Base-by-base conservation (phyloP, 2,329 filamentous ascomycete species). In the Aspergillus alliaceus region DNA sequence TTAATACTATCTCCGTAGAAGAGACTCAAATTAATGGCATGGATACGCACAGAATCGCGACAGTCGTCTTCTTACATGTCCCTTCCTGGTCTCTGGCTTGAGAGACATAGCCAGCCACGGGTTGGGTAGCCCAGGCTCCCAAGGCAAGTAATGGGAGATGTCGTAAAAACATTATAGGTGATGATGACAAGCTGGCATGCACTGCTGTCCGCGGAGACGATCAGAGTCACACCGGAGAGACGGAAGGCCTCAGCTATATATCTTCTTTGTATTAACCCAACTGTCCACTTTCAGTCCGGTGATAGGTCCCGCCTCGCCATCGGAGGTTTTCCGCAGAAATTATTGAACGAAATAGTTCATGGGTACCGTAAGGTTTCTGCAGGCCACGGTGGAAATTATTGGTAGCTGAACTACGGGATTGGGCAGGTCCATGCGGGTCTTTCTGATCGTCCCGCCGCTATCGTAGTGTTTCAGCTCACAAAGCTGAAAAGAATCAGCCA, bases 31-130 rank as follows among this genome's bases (percentile, higher is more conserved):
- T 18, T 18, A 11, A 29, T 20, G n/a, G 3, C 12, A 18, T 24
- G 32, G 7, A 29, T 34, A 57, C 66, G 32, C 49, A 72, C 69
- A 71, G 49, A 20, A 72, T 67, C 1, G 67, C 69, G 34, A 72
- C 69, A 11, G 64, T 70, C 4, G 70, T 71, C 59, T 68, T 67
- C n/a, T 62, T 63, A 48, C 70, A 72, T 35, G 53, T 59, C 14
- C 52, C 59, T 37, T 64, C 57, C 14, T 63, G 56, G 46, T 51
- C 44, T n/a, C 66, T 56, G 9, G 63, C 56, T 14, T 62, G 56
- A 3, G 59, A 50, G 1, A 66, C 59, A 25, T 61, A 54, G 11
- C 52, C 59, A 14, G 37, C 50, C 6, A 37, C 48, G 4, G 57
- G 51, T 27, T 50, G 40, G 34, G 31, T 18, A 20, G 57, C 54